Evolutionary conservation across 164 flowering plant species (phyloP).

Genomic region (Buxus sempervirens): DNA sequence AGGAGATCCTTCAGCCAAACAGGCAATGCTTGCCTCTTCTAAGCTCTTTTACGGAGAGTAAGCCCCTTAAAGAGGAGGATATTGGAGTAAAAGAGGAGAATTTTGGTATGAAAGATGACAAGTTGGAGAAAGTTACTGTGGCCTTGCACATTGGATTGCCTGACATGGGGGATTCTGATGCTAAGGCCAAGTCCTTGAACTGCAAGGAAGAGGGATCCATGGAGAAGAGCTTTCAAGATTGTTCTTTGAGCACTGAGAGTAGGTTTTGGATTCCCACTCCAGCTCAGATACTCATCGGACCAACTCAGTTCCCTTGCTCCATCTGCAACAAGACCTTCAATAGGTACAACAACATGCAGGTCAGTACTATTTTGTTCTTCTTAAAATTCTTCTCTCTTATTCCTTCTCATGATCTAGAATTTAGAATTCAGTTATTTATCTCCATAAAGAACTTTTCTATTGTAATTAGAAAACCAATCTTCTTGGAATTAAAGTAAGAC

Average conservation of each 20-base stretch:
- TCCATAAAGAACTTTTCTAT: no score
- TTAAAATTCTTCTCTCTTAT: not conserved
- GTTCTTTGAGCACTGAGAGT: slow-evolving; percentile 26
- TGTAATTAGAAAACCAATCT: no score
- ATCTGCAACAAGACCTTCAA: slow-evolving; percentile 89
- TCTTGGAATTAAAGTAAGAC: no score
- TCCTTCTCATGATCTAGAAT: not conserved
- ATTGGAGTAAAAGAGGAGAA: slow-evolving; percentile 10
- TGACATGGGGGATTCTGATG: slow-evolving; percentile 22
- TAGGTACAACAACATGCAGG: slow-evolving; percentile 98
- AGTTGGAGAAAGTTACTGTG: slow-evolving; percentile 45
- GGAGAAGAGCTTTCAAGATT: slow-evolving; percentile 25
- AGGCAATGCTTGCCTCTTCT: slow-evolving; percentile 59
- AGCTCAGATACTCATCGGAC: slow-evolving; percentile 84
- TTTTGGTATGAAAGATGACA: slow-evolving; percentile 27
- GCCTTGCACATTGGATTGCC: slow-evolving; percentile 78
- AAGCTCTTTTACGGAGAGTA: slow-evolving; percentile 42
- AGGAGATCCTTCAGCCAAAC: slow-evolving; percentile 11
- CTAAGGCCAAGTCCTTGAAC: slow-evolving; percentile 11
- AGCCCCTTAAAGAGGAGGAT: slow-evolving; percentile 33
- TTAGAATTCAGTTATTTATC: not conserved
- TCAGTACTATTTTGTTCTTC: slow-evolving; percentile 19
- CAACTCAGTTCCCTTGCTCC: slow-evolving; percentile 79
- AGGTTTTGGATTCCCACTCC: slow-evolving; percentile 94
- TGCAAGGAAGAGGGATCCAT: slow-evolving; percentile 20